Percentiles rank a stretch among this genome's conserved stretches.
Evolutionary conservation across 1,284 basidiomycete species (phyloP).

Genomic region (Lignosus rhinocerotis): DNA sequence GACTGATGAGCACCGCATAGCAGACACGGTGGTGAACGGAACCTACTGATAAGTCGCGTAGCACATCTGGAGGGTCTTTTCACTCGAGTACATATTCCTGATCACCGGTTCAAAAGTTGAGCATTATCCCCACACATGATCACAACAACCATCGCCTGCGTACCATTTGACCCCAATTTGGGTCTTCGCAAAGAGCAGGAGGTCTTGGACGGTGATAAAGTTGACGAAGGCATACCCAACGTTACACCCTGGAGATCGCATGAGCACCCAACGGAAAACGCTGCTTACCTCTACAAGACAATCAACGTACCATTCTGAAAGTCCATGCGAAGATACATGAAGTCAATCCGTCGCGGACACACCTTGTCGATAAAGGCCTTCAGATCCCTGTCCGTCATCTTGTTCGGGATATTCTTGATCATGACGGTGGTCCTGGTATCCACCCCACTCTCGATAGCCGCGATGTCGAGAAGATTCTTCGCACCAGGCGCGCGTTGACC

Average conservation of each 20-base stretch:
- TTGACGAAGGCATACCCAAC: conserved; percentile 89
- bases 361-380: conserved; percentile 68
- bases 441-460: conserved; percentile 68
- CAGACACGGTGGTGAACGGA: conserved; percentile 4
- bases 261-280: not conserved
- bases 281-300: not conserved
- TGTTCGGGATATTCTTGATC: conserved; percentile 89
- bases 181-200: conserved; percentile 71
- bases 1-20: not conserved
- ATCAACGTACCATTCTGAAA: conserved; percentile 65
- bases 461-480: conserved; percentile 70
- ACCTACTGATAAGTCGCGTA: conserved; percentile 85
- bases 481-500: conserved; percentile 38
- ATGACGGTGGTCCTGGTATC: conserved; percentile 85
- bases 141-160: conserved; percentile 18
- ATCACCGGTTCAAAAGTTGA: conserved; percentile 1
- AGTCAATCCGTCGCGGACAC: conserved; percentile 72
- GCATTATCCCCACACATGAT: no score
- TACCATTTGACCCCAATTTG: conserved; percentile 79
- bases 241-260: conserved; percentile 61
- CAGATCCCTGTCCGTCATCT: conserved; percentile 79
- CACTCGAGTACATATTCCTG: conserved; percentile 87
- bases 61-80: conserved; percentile 84
- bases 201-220: conserved; percentile 76
- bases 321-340: conserved; percentile 85